Conservation (phyloP, 257 asterid genomes). For the Ehretia macrophylla region DNA sequence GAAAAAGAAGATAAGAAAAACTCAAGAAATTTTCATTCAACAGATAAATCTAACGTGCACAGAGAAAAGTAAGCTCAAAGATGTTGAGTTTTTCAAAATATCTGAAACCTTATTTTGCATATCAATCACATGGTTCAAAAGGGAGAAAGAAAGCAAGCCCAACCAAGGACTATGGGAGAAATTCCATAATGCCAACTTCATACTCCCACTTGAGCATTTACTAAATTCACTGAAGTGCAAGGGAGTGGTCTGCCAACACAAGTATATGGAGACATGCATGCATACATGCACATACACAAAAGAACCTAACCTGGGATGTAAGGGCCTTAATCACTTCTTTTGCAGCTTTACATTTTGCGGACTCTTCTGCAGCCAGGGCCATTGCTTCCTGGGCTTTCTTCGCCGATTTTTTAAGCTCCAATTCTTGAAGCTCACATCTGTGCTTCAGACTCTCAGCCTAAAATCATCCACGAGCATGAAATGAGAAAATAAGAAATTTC, state of each 20-base stretch:
- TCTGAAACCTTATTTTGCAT: no score
- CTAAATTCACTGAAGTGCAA: neutral
- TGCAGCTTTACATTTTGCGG: slow-evolving; percentile 89
- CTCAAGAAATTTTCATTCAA: no score
- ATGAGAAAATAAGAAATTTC: neutral
- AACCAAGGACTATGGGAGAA: neutral
- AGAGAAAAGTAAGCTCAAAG: no score
- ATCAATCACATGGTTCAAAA: neutral
- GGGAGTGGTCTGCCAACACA: neutral
- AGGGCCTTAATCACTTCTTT: slow-evolving; percentile 93
- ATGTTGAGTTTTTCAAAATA: no score
- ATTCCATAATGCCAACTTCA: neutral
- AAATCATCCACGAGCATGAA: slow-evolving; percentile 14
- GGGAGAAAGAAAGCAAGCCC: no score
- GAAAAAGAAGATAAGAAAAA: neutral
- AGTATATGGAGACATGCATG: neutral
- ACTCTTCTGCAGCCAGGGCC: slow-evolving; percentile 80
- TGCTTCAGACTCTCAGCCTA: slow-evolving; percentile 69
- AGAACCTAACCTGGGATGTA: slow-evolving; percentile 64
- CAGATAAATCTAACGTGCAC: no score
- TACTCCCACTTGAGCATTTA: neutral
- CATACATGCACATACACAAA: slow-evolving; percentile 4
- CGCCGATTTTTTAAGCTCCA: slow-evolving; percentile 65
- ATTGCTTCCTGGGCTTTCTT: slow-evolving; percentile 82
- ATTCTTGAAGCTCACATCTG: slow-evolving; percentile 71